These are phyloP conservation scores for Cladosporium sp. DNA, from an alignment of 2,329 filamentous ascomycete species.

Conservation along the genomic window DNA sequence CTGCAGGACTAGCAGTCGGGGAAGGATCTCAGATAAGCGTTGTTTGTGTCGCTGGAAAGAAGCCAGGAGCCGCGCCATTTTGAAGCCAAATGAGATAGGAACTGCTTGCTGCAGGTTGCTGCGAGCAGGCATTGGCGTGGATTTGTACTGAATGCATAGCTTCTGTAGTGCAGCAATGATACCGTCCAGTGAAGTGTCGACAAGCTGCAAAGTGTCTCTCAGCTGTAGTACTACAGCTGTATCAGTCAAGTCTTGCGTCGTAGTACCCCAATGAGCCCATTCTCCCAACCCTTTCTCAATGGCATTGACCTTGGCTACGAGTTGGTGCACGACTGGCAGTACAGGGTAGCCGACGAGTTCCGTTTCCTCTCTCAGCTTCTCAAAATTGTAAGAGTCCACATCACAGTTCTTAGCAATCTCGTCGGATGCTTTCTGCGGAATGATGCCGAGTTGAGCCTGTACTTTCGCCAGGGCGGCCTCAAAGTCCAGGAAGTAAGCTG, in stretches of 20 bases:
- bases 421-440: slow-evolving; percentile 34
- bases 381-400: slow-evolving; percentile 28
- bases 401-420: slow-evolving; percentile 34
- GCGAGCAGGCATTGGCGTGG: background rate
- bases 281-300: background rate
- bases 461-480: slow-evolving; percentile 35
- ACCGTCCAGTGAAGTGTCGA: background rate
- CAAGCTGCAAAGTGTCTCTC: background rate
- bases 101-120: background rate
- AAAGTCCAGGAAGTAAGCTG: slow-evolving; percentile 35
- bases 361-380: slow-evolving; percentile 31
- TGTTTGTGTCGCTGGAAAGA: background rate
- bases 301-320: background rate
- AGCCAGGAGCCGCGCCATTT: background rate
- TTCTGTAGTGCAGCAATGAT: background rate
- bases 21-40: background rate
- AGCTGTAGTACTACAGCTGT: background rate
- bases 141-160: background rate
- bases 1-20: background rate
- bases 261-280: background rate
- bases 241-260: background rate
- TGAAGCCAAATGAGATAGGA: background rate
- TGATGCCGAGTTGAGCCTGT: slow-evolving; percentile 35
- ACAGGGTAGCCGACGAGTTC: slow-evolving; percentile 36
- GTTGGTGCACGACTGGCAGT: slow-evolving; percentile 14